These are phyloP conservation scores for Nigrospora sphaerica DNA, from an alignment of 2,329 filamentous ascomycete species.

Conservation along the genomic window DNA sequence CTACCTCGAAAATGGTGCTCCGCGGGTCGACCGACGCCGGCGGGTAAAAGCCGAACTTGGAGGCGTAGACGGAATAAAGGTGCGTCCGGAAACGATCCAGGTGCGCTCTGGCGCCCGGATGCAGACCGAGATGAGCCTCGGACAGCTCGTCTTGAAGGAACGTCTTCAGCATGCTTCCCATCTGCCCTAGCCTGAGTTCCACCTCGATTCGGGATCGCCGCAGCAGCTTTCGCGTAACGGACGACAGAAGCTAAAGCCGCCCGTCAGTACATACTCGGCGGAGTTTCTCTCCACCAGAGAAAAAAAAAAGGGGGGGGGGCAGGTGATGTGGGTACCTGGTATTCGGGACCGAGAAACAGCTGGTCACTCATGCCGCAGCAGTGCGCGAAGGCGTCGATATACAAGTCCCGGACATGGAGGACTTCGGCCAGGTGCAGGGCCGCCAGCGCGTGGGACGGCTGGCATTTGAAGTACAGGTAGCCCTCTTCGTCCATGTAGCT, in stretches of 20 bases:
- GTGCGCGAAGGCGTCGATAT: slow-evolving; percentile 68
- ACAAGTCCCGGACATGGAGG: slow-evolving; percentile 56
- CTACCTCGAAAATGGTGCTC: slow-evolving; percentile 46
- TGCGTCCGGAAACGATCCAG: slow-evolving; percentile 67
- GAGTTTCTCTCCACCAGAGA: background rate
- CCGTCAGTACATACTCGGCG: background rate
- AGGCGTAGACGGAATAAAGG: slow-evolving; percentile 57
- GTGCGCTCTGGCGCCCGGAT: slow-evolving; percentile 54
- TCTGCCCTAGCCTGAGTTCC: slow-evolving; percentile 53
- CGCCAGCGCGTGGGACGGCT: slow-evolving; percentile 62
- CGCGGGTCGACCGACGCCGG: slow-evolving; percentile 39
- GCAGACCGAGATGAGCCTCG: slow-evolving; percentile 56
- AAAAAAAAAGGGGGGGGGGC: background rate
- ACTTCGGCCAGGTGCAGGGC: slow-evolving; percentile 61
- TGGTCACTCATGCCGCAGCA: slow-evolving; percentile 70
- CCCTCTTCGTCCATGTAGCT: slow-evolving; percentile 62
- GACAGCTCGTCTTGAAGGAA: slow-evolving; percentile 69
- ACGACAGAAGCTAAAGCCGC: slow-evolving; percentile 35
- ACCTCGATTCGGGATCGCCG: slow-evolving; percentile 57
- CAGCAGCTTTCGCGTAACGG: slow-evolving; percentile 57
- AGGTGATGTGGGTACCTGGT: slow-evolving; percentile 39
- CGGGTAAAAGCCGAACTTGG: slow-evolving; percentile 66
- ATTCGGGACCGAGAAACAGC: slow-evolving; percentile 50
- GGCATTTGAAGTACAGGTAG: slow-evolving; percentile 60
- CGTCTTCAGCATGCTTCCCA: slow-evolving; percentile 49